phyloP scores from a whole-genome alignment of 345 rosid genomes.

The Eucalyptus victrix region DNA sequence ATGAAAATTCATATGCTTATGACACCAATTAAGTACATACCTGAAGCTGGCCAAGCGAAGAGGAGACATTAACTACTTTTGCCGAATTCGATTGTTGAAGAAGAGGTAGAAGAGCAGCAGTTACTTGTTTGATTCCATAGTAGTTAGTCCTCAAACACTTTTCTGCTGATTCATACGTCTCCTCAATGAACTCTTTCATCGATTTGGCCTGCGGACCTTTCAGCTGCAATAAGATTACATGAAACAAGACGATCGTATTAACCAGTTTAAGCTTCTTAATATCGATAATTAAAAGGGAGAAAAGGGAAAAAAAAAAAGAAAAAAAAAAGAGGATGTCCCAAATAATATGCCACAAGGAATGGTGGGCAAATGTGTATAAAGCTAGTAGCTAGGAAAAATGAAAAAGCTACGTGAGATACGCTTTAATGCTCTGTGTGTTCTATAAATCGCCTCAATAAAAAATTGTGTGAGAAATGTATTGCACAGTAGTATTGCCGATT shows the following conservation, averaged over 20 bases:
- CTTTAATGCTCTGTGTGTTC: background rate
- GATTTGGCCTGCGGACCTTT: background rate
- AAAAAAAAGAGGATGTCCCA: too few species aligned
- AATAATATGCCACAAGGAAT: too few species aligned
- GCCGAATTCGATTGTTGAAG: background rate
- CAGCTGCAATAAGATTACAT: background rate
- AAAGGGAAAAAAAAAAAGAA: fast-evolving
- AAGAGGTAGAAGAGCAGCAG: background rate
- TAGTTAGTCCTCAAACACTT: slow-evolving; percentile 6
- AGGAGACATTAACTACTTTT: slow-evolving; percentile 7
- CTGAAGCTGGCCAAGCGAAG: background rate
- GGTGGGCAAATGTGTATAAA: too few species aligned
- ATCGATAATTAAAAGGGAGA: too few species aligned
- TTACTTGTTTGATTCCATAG: slow-evolving; percentile 1
- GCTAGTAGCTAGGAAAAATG: too few species aligned
- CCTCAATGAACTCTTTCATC: background rate
- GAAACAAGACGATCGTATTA: background rate
- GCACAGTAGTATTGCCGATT: background rate
- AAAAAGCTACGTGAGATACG: background rate
- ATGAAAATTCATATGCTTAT: background rate
- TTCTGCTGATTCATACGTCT: background rate
- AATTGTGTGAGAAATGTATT: background rate
- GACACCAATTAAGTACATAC: background rate
- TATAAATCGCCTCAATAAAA: background rate
- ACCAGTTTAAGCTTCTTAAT: too few species aligned